Conservation (phyloP, 257 asterid genomes). For the Ballota nigra region DNA sequence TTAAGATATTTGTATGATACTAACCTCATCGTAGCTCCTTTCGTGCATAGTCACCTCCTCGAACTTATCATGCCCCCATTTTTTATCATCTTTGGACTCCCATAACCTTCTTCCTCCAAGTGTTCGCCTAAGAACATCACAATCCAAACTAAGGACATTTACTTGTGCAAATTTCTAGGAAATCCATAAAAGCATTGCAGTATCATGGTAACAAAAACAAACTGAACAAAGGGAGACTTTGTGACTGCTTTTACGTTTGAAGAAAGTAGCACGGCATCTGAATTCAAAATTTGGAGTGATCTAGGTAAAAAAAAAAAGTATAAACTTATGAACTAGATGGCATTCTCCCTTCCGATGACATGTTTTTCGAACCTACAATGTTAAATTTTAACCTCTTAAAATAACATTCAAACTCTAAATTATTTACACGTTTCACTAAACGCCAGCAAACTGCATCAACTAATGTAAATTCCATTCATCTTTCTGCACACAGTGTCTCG, state of each 20-base stretch:
- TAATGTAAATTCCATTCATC: background rate
- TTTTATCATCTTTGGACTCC: slow-evolving; percentile 82
- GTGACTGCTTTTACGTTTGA: background rate
- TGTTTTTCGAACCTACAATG: background rate
- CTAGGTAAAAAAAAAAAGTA: background rate
- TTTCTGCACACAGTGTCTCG: background rate
- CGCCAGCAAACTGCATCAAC: background rate
- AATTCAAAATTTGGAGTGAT: background rate
- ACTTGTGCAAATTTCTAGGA: background rate
- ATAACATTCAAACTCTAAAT: background rate
- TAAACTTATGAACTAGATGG: background rate
- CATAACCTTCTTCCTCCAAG: slow-evolving; percentile 80
- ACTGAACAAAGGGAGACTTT: background rate
- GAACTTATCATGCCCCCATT: slow-evolving; percentile 97
- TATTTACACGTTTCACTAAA: background rate
- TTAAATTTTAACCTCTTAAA: background rate
- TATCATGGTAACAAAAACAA: background rate
- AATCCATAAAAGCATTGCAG: background rate
- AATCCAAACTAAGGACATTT: background rate
- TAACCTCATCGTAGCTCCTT: slow-evolving; percentile 62
- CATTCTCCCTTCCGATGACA: background rate
- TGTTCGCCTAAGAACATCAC: slow-evolving; percentile 50
- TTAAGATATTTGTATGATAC: slow-evolving; percentile 11
- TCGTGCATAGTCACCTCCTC: slow-evolving; percentile 73
- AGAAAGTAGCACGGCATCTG: background rate